Evolutionary conservation across 192 early-diverging fungal species (phyloP).

Genomic region (Backusella tarrabulga): DNA sequence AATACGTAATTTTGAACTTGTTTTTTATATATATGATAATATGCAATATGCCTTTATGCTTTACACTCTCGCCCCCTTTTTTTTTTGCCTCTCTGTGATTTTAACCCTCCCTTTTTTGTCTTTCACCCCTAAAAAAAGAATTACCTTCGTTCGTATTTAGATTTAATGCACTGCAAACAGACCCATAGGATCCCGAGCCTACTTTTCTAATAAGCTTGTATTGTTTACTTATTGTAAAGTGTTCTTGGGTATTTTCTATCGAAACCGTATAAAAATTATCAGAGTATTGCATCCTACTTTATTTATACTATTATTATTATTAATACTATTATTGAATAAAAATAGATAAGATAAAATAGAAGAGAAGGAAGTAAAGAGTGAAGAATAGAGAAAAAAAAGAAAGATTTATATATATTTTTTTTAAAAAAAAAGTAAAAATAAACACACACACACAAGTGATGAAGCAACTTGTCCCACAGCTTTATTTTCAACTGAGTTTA

Average conservation of each 20-base stretch:
- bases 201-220: constrained; percentile 82
- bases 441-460: background rate
- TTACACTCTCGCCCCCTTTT: background rate
- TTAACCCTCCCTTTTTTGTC: background rate
- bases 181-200: constrained; percentile 88
- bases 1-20: constrained; percentile 23
- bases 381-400: background rate
- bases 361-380: background rate
- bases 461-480: background rate
- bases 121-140: background rate
- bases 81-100: background rate
- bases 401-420: background rate
- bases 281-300: constrained; percentile 1
- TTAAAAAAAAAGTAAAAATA: background rate
- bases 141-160: constrained; percentile 26
- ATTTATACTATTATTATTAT: background rate
- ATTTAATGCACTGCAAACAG: constrained; percentile 66
- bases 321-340: background rate
- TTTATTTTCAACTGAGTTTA: background rate
- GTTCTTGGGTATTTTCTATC: constrained; percentile 28
- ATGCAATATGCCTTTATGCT: background rate
- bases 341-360: background rate
- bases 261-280: constrained; percentile 24
- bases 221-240: constrained; percentile 38
- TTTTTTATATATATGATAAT: constrained; percentile 4